Evolutionary conservation across 139 green algal genomes (phyloP), one percentile per base, ranked within the genome.

Genomic region (Tetradesmus lagerheimii): DNA sequence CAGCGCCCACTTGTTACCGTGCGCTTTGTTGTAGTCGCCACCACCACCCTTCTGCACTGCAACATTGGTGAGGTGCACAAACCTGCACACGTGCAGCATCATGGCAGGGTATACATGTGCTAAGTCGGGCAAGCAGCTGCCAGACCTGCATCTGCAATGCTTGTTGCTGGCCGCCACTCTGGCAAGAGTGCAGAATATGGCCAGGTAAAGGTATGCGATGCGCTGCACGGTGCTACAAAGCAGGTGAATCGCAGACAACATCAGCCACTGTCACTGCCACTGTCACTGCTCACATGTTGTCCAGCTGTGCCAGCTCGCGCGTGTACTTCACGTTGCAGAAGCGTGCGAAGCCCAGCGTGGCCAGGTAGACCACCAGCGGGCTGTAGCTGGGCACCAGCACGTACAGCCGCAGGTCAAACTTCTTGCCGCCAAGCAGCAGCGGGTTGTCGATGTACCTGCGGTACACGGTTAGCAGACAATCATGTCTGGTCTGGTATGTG

Each of bases 51-150:
- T 95, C 89, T 98, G 96, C 2, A 98, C 94, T 20, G 96, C 94
- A 37, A 97, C 93, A 85, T 98, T 98, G 47, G 96, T 98, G 11
- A 98, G 96, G 93, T 98, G 96, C 85, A 98, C 90, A 80, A 93
- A 95, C 39, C 57, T 71, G 57, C 57, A 31, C 50, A 90, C 87
- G 87, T 18, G 14, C 45, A 71, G 47, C 57, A 71, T 71, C 5
- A 20, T 1, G 2, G 31, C 57, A 71, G 3, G n/a, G n/a, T n/a
- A n/a, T n/a, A 8, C 57, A 71, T 71, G 57, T 4, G 23, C 23
- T 71, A 6, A 31, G n/a, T n/a, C n/a, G n/a, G n/a, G n/a, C 88
- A 37, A 57, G 71, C 88, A 83, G 79, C 27, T 11, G 1, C 47
- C 12, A 57, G 29, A 62, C 57, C 88, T 83, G 50, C 27, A 83